Conservation (phyloP, 2,329 filamentous ascomycete species). For the Exophiala dermatitidis region DNA sequence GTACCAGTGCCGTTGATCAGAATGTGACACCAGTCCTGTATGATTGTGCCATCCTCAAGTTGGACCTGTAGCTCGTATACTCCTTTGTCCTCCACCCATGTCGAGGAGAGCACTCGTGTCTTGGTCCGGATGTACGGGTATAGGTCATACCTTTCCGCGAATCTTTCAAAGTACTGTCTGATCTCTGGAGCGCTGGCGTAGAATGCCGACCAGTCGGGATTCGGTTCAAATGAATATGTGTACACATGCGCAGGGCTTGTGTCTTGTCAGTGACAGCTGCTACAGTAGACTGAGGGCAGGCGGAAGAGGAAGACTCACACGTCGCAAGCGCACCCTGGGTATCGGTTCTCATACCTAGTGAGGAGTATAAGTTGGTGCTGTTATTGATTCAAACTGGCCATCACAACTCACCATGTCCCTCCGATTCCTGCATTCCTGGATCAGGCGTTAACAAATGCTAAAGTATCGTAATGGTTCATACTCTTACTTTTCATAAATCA, state of each 20-base stretch:
- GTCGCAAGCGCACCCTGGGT: constrained; percentile 35
- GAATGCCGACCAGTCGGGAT: constrained; percentile 24
- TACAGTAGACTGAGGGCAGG: constrained; percentile 29
- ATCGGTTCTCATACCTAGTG: constrained; percentile 21
- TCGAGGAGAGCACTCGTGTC: constrained; percentile 26
- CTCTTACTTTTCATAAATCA: constrained; percentile 27
- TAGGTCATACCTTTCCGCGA: constrained; percentile 25
- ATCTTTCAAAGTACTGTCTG: constrained; percentile 25
- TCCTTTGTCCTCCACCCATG: constrained; percentile 28
- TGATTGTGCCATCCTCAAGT: background rate
- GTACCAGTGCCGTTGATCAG: constrained; percentile 19
- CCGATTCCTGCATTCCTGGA: background rate
- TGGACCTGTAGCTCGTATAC: constrained; percentile 31
- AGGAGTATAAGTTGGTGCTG: background rate
- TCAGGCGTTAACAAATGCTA: constrained; percentile 25
- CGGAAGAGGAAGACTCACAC: constrained; percentile 31
- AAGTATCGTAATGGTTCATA: constrained; percentile 25
- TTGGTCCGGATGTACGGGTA: constrained; percentile 27
- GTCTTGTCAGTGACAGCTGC: constrained; percentile 29
- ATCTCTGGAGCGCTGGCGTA: constrained; percentile 28
- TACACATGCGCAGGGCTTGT: constrained; percentile 19
- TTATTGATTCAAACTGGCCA: background rate
- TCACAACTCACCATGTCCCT: background rate
- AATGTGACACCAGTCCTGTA: background rate
- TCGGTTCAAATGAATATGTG: constrained; percentile 35